Percentiles rank a stretch among this genome's conserved stretches.
Evolutionary conservation across 176 grass and related monocot species (phyloP).

Genomic region (Triticum timopheevii): DNA sequence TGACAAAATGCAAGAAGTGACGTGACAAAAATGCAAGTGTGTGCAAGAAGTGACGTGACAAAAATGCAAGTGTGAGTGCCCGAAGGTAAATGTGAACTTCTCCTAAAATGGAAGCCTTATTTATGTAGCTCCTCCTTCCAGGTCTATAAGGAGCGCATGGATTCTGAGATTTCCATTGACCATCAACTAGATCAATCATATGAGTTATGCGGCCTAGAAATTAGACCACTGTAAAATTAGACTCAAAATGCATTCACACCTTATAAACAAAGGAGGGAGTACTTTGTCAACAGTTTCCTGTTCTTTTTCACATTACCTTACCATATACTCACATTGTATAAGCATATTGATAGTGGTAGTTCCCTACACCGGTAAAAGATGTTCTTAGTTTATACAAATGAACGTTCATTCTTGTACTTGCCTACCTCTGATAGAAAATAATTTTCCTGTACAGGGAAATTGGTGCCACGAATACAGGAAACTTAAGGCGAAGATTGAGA

Average conservation of each 20-base stretch:
- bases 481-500: conserved; percentile 72
- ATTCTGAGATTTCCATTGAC: not conserved
- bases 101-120: not conserved
- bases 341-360: not conserved
- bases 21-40: not conserved
- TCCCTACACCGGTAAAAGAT: not conserved
- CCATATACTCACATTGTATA: not conserved
- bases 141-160: not conserved
- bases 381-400: not conserved
- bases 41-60: not conserved
- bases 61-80: conserved; percentile 3
- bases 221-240: not conserved
- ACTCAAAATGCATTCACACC: too few species aligned
- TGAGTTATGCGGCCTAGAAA: not conserved
- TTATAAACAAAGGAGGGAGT: too few species aligned
- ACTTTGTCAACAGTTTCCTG: not conserved
- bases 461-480: conserved; percentile 78
- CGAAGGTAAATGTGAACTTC: not conserved
- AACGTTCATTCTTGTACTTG: not conserved
- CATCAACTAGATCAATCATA: not conserved
- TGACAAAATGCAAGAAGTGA: not conserved
- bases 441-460: conserved; percentile 51
- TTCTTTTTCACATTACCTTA: not conserved
- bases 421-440: conserved; percentile 15
- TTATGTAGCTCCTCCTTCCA: not conserved